Base-by-base conservation (phyloP, 1,139 yeast species). In the Suhomyces kunorum region DNA sequence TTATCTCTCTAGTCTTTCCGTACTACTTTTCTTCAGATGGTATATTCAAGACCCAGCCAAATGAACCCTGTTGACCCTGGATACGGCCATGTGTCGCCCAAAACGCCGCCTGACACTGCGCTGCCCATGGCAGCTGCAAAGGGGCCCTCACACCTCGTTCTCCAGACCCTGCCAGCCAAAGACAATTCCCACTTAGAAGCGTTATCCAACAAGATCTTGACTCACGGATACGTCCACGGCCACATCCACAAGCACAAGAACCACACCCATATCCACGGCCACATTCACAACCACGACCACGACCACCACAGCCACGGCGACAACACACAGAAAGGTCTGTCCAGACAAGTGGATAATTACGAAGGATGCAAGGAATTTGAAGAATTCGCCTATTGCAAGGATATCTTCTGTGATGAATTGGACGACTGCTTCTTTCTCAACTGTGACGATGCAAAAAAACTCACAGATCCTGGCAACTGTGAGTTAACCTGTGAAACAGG, bases 261-360 rank as follows among this genome's bases (percentile, higher is more conserved):
- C 51, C 79, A 81, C 53, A 79, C 85, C 7, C 83, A 80, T 49
- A 80, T 81, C 16, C 87, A 81, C 54, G 87, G 87, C 3, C 87
- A 81, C 54, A 77, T 81, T 27, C 87, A 81, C 51, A 78, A 71
- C 44, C 76, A 70, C 39, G 74, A 69, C 42, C 72, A 68, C 37
- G 59, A 57, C 32, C 51, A 34, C 44, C 74, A 68, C 38, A 74
- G 6, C 13, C 37, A 14, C 13, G 15, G 19, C 9, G 26, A 18
- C 7, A 24, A 30, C 13, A 6, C n/a, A n/a, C 35, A 32, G 12
- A 36, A 25, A 8, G 11, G 12, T 8, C 26, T 14, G 22, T 20
- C 8, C 17, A 28, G 30, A 28, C 18, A 29, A 16, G 28, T 5
- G 43, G 29, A n/a, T 40, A 36, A 2, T 34, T 3, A 41, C 7